Evolutionary conservation across 306 rosid genomes (phyloP), one percentile per base, ranked within the genome.

Genomic region (Medicago lupulina): DNA sequence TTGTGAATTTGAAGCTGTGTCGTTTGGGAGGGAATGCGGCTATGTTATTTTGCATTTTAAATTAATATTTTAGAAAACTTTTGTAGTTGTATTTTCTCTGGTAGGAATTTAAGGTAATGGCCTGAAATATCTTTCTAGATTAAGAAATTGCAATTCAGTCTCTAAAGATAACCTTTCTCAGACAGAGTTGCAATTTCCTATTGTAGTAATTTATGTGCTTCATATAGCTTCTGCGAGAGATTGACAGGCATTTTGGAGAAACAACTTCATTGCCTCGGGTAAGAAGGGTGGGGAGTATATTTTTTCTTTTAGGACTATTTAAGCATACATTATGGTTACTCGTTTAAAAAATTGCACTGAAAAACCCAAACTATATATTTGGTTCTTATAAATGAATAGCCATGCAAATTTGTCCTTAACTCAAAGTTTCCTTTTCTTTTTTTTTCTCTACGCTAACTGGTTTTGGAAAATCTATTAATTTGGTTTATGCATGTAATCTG

Each of bases 401-500:
- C 46, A 38, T 13, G 19, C 44, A 70, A 53, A 70, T 18, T 70
- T 63, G 17, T 70, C 23, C 74, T 34, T 28, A 31, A 2, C 62
- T 63, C 31, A 15, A 39, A 23, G 70, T 38, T 67, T 19, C 60
- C 38, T 4, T 62, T 31, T 49, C 12, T 21, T 17, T 4, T 17
- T 0, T 6, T 0, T n/a, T n/a, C n/a, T 40, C 31, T 31, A 10
- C 8, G 15, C 17, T 66, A 15, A 47, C 2, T 51, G 19, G 8
- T 41, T 31, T 58, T 74, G 23, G 47, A 76, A 76, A 53, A 47
- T 49, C 64, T 23, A 70, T 66, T 70, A 49, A 67, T 40, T 70
- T 7, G 11, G 16, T 58, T 57, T 55, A 70, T 73, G 40, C 55
- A 11, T 78, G 51, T 80, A 70, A 50, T 82, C 60, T 80, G 64